Conservation (phyloP, 495 filamentous ascomycete species). For the Neurospora sp. region DNA sequence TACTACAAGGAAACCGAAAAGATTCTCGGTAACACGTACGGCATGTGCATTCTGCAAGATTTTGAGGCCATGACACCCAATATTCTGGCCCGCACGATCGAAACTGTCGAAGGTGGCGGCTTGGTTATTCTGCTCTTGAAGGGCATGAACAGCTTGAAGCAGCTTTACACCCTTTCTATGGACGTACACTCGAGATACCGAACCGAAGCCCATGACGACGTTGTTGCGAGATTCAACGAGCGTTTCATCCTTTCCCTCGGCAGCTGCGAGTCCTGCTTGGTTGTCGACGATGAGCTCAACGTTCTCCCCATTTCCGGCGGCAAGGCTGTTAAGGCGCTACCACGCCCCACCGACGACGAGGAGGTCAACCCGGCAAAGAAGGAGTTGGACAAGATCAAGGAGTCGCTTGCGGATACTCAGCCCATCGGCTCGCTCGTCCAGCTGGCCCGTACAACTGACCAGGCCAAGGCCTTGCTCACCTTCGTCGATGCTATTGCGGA, state of each 20-base stretch:
- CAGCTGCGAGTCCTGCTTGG: constrained; percentile 86
- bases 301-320: constrained; percentile 95
- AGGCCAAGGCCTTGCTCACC: constrained; percentile 87
- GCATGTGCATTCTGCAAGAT: constrained; percentile 97
- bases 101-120: constrained; percentile 96
- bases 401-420: constrained; percentile 72
- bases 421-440: constrained; percentile 74
- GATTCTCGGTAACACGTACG: constrained; percentile 96
- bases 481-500: constrained; percentile 96
- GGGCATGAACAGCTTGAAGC: constrained; percentile 94
- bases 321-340: constrained; percentile 77
- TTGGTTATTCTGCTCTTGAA: constrained; percentile 84
- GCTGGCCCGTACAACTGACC: constrained; percentile 83
- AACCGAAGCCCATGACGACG: constrained; percentile 93
- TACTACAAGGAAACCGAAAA: constrained; percentile 99
- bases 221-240: constrained; percentile 94
- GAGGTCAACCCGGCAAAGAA: constrained; percentile 52
- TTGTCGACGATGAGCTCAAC: constrained; percentile 96
- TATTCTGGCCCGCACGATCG: constrained; percentile 84
- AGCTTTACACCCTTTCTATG: constrained; percentile 96
- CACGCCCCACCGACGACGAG: constrained; percentile 60
- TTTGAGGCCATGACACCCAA: constrained; percentile 98
- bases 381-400: constrained; percentile 81
- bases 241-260: constrained; percentile 92
- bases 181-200: constrained; percentile 94